These are phyloP conservation scores for Cryptococcus hybrid DNA, from an alignment of 1,284 basidiomycete species.

Conservation along the genomic window DNA sequence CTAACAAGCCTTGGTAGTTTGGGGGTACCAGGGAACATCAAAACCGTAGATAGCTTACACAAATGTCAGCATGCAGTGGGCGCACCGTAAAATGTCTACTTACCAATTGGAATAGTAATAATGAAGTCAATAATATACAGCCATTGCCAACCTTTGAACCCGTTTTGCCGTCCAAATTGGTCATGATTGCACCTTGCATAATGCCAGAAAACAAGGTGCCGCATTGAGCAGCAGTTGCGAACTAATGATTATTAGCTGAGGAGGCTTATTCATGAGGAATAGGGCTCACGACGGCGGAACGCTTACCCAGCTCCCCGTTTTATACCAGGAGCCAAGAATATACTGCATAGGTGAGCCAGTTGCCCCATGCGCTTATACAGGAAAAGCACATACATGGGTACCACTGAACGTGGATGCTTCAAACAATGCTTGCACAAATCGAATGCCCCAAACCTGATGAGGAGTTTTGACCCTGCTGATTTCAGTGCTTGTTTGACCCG, in stretches of 20 bases:
- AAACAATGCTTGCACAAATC: constrained; percentile 35
- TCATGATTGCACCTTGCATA: constrained; percentile 42
- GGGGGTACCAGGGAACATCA: constrained; percentile 42
- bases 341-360: constrained; percentile 18
- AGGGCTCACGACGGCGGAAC: constrained; percentile 26
- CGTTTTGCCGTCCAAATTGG: constrained; percentile 29
- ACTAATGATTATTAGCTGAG: constrained; percentile 7
- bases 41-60: constrained; percentile 31
- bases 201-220: constrained; percentile 42
- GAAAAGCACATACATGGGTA: constrained; percentile 16
- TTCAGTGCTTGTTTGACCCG: not conserved
- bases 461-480: constrained; percentile 21
- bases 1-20: constrained; percentile 34
- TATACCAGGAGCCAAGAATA: constrained; percentile 46
- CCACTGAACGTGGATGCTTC: constrained; percentile 38
- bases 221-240: constrained; percentile 37
- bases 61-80: too few relatives aligned
- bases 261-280: not conserved
- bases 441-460: constrained; percentile 35
- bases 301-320: constrained; percentile 40
- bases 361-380: not conserved
- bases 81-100: too few relatives aligned
- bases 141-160: constrained; percentile 37
- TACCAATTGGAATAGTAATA: constrained; percentile 35
- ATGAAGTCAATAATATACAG: constrained; percentile 40